These are phyloP conservation scores for Lactifluus pinguis DNA, from an alignment of 768 basidiomycete species.

Conservation along the genomic window DNA sequence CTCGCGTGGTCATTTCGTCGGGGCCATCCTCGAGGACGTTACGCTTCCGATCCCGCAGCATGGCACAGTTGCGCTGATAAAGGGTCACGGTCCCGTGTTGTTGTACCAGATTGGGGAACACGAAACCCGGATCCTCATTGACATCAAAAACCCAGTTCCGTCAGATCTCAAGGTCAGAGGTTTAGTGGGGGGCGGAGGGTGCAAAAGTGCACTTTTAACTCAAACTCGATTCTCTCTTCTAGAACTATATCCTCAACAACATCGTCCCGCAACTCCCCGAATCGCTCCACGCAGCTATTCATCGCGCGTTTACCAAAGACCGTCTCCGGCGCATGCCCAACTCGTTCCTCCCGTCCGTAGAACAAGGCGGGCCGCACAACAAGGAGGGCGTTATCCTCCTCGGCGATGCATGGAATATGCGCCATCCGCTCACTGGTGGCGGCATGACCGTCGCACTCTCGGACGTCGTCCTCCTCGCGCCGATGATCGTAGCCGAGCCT, in stretches of 20 bases:
- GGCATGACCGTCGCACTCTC: constrained; percentile 96
- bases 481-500: constrained; percentile 43
- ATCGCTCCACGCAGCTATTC: constrained; percentile 55
- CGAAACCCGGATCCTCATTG: constrained; percentile 91
- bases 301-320: constrained; percentile 62
- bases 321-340: constrained; percentile 92
- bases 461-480: constrained; percentile 69
- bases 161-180: constrained; percentile 59
- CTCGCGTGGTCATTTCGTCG: constrained; percentile 75
- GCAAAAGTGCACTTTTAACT: not conserved
- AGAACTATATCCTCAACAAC: constrained; percentile 62
- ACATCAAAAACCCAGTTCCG: constrained; percentile 78
- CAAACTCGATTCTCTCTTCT: not conserved
- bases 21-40: constrained; percentile 72
- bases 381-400: constrained; percentile 74
- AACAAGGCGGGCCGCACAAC: constrained; percentile 41
- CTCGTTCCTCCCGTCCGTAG: constrained; percentile 75
- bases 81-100: constrained; percentile 79
- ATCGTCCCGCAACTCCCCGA: constrained; percentile 78
- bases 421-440: constrained; percentile 94
- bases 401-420: constrained; percentile 98
- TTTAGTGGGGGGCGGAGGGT: too few species aligned
- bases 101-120: constrained; percentile 84
- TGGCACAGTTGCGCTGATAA: constrained; percentile 77
- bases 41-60: constrained; percentile 63